A percentile compares a stretch with the other conserved stretches of the same genome.
Conservation (phyloP, 78 protist species). For the Dictyostelium firmibasis region DNA sequence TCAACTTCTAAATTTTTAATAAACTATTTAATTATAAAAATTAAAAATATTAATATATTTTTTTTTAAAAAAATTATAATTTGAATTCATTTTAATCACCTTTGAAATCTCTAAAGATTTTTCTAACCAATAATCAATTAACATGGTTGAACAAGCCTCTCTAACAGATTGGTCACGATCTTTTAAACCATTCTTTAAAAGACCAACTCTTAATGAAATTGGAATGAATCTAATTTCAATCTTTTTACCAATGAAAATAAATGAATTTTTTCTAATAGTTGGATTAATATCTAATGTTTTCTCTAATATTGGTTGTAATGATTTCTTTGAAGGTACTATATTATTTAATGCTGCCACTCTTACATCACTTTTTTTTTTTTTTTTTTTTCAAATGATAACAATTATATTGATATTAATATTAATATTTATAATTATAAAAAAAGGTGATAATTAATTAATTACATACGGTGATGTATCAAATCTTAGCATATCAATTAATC, state of each 20-base stretch:
- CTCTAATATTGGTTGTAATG: conserved; percentile 22
- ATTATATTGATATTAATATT: too few relatives aligned
- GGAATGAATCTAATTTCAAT: conserved; percentile 10
- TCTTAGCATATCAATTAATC: conserved; percentile 33
- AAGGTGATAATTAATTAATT: background rate
- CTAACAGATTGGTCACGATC: conserved; percentile 29
- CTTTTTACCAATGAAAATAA: background rate
- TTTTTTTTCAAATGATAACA: too few relatives aligned
- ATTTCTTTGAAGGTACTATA: conserved; percentile 22
- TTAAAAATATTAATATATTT: too few relatives aligned
- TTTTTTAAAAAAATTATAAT: too few relatives aligned
- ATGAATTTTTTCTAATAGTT: conserved; percentile 30
- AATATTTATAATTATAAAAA: too few relatives aligned
- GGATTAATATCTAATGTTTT: conserved; percentile 31
- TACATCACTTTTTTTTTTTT: conserved; percentile 21
- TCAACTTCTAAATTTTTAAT: conserved; percentile 31
- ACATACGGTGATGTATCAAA: conserved; percentile 65
- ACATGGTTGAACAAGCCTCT: conserved; percentile 45
- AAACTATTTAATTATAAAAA: background rate
- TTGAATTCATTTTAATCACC: too few relatives aligned
- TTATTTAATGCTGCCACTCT: conserved; percentile 34
- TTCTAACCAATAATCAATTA: conserved; percentile 42
- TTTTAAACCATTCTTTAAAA: conserved; percentile 59
- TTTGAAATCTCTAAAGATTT: background rate
- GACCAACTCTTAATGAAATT: conserved; percentile 30